Conservation (phyloP, 805 yeast genomes). For the Myxozyma udenii region DNA sequence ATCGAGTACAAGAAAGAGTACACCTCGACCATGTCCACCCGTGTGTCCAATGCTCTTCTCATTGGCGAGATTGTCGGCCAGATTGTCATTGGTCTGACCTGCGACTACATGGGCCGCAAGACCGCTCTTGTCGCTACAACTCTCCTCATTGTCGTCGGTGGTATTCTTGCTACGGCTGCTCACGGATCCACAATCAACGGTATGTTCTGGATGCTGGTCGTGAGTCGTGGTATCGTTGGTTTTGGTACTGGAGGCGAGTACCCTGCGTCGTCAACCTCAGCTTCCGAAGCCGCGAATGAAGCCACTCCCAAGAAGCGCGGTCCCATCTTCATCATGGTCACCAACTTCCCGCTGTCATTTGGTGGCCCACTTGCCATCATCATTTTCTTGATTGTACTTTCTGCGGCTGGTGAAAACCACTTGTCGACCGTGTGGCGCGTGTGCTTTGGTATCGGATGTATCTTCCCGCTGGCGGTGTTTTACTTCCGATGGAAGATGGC, state of each 20-base stretch:
- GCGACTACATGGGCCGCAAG: slow-evolving; percentile 26
- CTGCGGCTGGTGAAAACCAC: slow-evolving; percentile 47
- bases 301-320: slow-evolving; percentile 56
- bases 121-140: slow-evolving; percentile 68
- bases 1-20: slow-evolving; percentile 46
- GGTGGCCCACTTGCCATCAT: slow-evolving; percentile 78
- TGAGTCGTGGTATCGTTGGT: slow-evolving; percentile 73
- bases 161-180: slow-evolving; percentile 65
- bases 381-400: slow-evolving; percentile 64
- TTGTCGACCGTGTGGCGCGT: slow-evolving; percentile 57
- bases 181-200: slow-evolving; percentile 59
- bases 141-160: slow-evolving; percentile 57
- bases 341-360: slow-evolving; percentile 67
- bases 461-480: slow-evolving; percentile 69
- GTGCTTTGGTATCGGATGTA: slow-evolving; percentile 61
- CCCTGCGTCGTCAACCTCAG: slow-evolving; percentile 64
- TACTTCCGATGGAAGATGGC: slow-evolving; percentile 70
- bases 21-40: slow-evolving; percentile 51
- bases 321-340: slow-evolving; percentile 59
- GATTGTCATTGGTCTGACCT: slow-evolving; percentile 52
- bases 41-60: slow-evolving; percentile 65
- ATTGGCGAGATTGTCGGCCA: slow-evolving; percentile 72
- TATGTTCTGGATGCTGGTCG: slow-evolving; percentile 73
- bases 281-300: slow-evolving; percentile 73
- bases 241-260: slow-evolving; percentile 79